These are phyloP conservation scores for Harringtonia lauricola DNA, from an alignment of 2,329 filamentous ascomycete genomes.

Conservation along the genomic window DNA sequence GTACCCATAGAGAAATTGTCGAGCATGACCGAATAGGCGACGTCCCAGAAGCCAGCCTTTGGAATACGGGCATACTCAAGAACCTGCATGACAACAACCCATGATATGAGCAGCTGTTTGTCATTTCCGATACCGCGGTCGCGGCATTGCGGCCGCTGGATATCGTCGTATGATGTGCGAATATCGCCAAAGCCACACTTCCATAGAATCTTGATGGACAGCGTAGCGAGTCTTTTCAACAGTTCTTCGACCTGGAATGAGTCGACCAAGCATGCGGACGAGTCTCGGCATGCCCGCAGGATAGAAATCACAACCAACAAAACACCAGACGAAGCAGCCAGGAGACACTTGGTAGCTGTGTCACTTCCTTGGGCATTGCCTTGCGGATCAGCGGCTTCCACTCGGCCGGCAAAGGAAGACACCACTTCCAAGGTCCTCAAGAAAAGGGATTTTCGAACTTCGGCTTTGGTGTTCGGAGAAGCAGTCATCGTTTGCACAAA, in stretches of 20 bases:
- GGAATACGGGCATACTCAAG: slow-evolving; percentile 39
- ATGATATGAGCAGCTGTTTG: slow-evolving; percentile 35
- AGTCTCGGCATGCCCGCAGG: slow-evolving; percentile 31
- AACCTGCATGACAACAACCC: slow-evolving; percentile 46
- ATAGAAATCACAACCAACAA: slow-evolving; percentile 25
- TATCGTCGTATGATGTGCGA: slow-evolving; percentile 32
- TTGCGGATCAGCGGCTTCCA: slow-evolving; percentile 10
- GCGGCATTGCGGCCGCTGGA: slow-evolving; percentile 32
- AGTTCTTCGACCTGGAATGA: slow-evolving; percentile 36
- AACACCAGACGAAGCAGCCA: slow-evolving; percentile 21
- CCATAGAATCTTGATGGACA: slow-evolving; percentile 28
- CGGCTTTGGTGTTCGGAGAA: slow-evolving; percentile 22
- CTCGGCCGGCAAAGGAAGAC: slow-evolving; percentile 25
- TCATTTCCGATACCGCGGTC: slow-evolving; percentile 42
- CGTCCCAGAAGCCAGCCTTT: slow-evolving; percentile 49
- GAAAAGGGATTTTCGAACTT: slow-evolving; percentile 28
- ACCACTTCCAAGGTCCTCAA: slow-evolving; percentile 32
- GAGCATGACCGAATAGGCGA: slow-evolving; percentile 34
- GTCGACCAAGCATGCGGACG: slow-evolving; percentile 19
- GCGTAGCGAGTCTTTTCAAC: slow-evolving; percentile 29
- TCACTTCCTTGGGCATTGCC: neutral
- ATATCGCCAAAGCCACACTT: slow-evolving; percentile 30
- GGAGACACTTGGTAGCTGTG: slow-evolving; percentile 13
- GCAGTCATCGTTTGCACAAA: slow-evolving; percentile 34
- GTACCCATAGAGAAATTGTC: slow-evolving; percentile 19